Percentiles rank a stretch among this genome's conserved stretches.
These are phyloP conservation scores for Trichoderma parareesei DNA, from an alignment of 495 filamentous ascomycete species.

Conservation along the genomic window DNA sequence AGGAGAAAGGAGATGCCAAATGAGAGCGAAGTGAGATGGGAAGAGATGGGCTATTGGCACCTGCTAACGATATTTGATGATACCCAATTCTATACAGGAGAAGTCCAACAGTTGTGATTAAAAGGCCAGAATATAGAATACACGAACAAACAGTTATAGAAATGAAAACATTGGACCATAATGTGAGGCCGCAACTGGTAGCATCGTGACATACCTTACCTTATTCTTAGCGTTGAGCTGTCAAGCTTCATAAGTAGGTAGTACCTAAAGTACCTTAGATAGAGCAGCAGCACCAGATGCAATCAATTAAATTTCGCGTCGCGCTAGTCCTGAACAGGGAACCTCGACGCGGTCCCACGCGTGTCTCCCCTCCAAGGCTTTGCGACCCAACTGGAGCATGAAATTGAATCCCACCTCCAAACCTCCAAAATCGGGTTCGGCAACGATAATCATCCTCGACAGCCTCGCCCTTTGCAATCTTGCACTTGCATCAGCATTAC, in stretches of 20 bases:
- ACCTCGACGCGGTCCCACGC: conserved; percentile 2
- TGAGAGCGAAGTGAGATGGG: background rate
- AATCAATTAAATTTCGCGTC: conserved; percentile 10
- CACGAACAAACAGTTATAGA: too few relatives aligned
- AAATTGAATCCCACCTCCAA: background rate
- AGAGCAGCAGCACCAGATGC: background rate
- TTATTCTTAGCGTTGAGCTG: too few relatives aligned
- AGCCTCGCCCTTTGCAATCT: background rate
- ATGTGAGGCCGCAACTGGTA: too few relatives aligned
- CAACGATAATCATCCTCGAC: background rate
- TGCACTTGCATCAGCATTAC: background rate
- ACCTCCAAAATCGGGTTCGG: background rate
- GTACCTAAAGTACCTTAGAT: too few relatives aligned
- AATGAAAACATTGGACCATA: too few relatives aligned
- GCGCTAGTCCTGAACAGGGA: background rate
- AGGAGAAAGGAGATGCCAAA: background rate
- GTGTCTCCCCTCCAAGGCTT: background rate
- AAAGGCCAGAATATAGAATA: too few relatives aligned
- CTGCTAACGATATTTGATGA: background rate
- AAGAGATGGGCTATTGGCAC: background rate
- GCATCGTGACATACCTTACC: too few relatives aligned
- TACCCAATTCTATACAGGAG: background rate
- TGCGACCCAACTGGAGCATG: too few relatives aligned
- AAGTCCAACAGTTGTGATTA: too few relatives aligned
- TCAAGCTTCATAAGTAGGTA: too few relatives aligned